Evolutionary conservation across 176 grass and related monocot species (phyloP).

Genomic region (Rhynchospora breviuscula): DNA sequence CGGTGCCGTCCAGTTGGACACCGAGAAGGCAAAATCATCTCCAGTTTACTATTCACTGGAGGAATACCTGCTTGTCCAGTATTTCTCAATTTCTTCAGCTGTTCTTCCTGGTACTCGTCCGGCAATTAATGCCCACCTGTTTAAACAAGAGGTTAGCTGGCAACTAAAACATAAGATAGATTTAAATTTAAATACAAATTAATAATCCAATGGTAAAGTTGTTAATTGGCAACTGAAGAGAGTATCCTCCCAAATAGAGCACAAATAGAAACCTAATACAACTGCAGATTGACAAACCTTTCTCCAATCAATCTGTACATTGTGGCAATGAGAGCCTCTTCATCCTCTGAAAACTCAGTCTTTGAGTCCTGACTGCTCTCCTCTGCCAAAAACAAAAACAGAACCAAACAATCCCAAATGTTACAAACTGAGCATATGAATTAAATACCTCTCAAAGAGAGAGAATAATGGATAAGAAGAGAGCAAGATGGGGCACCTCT

Average conservation of each 20-base stretch:
- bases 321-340: slow-evolving; percentile 36
- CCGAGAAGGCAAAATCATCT: background rate
- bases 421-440: background rate
- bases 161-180: background rate
- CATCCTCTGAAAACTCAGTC: slow-evolving; percentile 36
- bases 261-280: background rate
- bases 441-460: background rate
- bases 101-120: slow-evolving; percentile 41
- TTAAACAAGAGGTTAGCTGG: background rate
- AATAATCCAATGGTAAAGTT: background rate
- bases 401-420: background rate
- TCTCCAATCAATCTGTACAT: slow-evolving; percentile 48
- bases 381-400: slow-evolving; percentile 7
- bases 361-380: slow-evolving; percentile 26
- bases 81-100: slow-evolving; percentile 45
- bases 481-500: slow-evolving; percentile 16
- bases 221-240: background rate
- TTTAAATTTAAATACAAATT: background rate
- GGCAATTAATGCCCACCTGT: slow-evolving; percentile 39
- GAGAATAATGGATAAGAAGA: background rate
- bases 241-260: background rate
- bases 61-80: slow-evolving; percentile 37
- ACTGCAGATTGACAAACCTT: slow-evolving; percentile 26
- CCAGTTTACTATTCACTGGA: slow-evolving; percentile 21
- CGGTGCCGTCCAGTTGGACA: background rate